Evolutionary conservation across 2,329 filamentous ascomycete genomes (phyloP).

Genomic region (Claviceps paspali): DNA sequence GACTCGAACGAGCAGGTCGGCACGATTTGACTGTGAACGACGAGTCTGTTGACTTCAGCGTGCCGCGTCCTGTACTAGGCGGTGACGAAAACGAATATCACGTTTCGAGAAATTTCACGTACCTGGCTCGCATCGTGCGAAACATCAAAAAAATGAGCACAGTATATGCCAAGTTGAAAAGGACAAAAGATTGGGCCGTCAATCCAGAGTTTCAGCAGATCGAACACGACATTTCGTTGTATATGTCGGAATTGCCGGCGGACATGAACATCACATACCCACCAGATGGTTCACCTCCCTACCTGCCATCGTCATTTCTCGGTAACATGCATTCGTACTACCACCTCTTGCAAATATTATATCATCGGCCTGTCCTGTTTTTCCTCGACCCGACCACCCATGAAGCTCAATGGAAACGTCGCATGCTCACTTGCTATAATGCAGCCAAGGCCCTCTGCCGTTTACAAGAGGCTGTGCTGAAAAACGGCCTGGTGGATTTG

Average conservation of each 20-base stretch:
- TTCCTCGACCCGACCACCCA: slow-evolving; percentile 56
- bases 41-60: slow-evolving; percentile 60
- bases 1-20: slow-evolving; percentile 40
- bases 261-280: slow-evolving; percentile 70
- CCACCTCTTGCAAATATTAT: slow-evolving; percentile 69
- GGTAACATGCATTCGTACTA: slow-evolving; percentile 86
- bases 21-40: slow-evolving; percentile 62
- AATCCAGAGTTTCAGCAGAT: slow-evolving; percentile 71
- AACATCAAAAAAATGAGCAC: slow-evolving; percentile 67
- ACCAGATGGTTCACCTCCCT: slow-evolving; percentile 62
- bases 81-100: slow-evolving; percentile 62
- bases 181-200: slow-evolving; percentile 71
- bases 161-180: slow-evolving; percentile 58
- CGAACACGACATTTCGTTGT: slow-evolving; percentile 61
- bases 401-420: slow-evolving; percentile 69
- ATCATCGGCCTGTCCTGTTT: slow-evolving; percentile 72
- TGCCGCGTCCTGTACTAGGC: slow-evolving; percentile 47
- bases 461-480: slow-evolving; percentile 69
- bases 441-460: slow-evolving; percentile 76
- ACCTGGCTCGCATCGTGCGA: slow-evolving; percentile 61
- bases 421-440: slow-evolving; percentile 74
- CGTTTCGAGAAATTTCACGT: slow-evolving; percentile 70
- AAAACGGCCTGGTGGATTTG: slow-evolving; percentile 65
- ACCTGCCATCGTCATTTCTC: slow-evolving; percentile 73
- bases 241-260: slow-evolving; percentile 60